These are phyloP conservation scores for Penicillium manginii DNA, from an alignment of 495 filamentous ascomycete genomes.

Conservation along the genomic window DNA sequence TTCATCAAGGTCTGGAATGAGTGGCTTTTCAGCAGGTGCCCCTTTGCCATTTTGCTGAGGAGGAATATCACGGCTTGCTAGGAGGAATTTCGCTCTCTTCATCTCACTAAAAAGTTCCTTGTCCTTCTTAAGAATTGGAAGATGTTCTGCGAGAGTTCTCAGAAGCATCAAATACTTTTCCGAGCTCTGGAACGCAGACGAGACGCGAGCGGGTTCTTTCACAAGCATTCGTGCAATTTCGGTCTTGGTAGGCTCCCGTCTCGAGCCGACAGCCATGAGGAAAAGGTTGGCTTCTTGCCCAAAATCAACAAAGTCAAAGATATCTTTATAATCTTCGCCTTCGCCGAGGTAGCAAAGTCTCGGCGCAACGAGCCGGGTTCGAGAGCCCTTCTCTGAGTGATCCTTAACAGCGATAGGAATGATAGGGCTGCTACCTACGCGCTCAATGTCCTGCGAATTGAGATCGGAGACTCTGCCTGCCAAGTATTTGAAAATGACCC, in stretches of 20 bases:
- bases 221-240: constrained; percentile 83
- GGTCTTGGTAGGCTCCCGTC: constrained; percentile 80
- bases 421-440: constrained; percentile 64
- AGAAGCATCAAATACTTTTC: constrained; percentile 86
- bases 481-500: constrained; percentile 78
- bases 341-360: constrained; percentile 77
- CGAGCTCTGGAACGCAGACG: constrained; percentile 74
- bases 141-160: constrained; percentile 72
- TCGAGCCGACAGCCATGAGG: constrained; percentile 82
- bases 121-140: constrained; percentile 71
- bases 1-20: constrained; percentile 67
- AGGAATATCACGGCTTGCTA: constrained; percentile 77
- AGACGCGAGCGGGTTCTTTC: constrained; percentile 75
- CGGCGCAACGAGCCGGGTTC: constrained; percentile 60
- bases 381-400: constrained; percentile 35
- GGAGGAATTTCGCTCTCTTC: constrained; percentile 72
- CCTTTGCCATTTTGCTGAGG: constrained; percentile 35
- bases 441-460: constrained; percentile 57
- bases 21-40: constrained; percentile 34
- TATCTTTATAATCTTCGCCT: constrained; percentile 75
- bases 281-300: constrained; percentile 86
- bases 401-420: constrained; percentile 64
- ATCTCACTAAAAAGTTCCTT: constrained; percentile 76
- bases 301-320: constrained; percentile 97
- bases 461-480: constrained; percentile 75